These are phyloP conservation scores for Lactifluus rugatus DNA, from an alignment of 768 basidiomycete species.

Conservation along the genomic window DNA sequence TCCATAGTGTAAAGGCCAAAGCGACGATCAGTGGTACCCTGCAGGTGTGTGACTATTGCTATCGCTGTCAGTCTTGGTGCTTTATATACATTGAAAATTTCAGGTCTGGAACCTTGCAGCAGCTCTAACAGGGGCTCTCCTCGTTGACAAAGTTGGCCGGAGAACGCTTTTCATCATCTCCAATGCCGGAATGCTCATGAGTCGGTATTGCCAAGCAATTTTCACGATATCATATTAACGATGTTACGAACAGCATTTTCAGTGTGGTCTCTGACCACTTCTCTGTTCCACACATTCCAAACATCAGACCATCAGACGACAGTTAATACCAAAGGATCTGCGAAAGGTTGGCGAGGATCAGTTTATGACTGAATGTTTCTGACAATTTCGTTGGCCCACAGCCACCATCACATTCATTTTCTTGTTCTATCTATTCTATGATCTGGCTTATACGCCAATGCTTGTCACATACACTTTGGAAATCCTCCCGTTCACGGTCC, in stretches of 20 bases:
- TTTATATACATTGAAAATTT: not conserved
- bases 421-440: constrained; percentile 42
- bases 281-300: constrained; percentile 28
- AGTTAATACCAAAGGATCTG: constrained; percentile 21
- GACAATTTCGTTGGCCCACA: constrained; percentile 18
- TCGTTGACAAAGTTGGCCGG: constrained; percentile 60
- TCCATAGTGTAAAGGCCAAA: constrained; percentile 43
- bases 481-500: constrained; percentile 69
- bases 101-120: constrained; percentile 56
- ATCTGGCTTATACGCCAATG: constrained; percentile 72
- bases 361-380: not conserved
- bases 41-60: constrained; percentile 32
- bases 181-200: constrained; percentile 47
- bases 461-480: constrained; percentile 56
- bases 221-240: not conserved
- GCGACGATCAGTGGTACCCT: constrained; percentile 53
- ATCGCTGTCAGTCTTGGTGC: not conserved
- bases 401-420: constrained; percentile 63
- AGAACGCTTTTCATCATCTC: constrained; percentile 59
- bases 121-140: constrained; percentile 48
- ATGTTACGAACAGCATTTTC: constrained; percentile 34
- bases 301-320: not conserved
- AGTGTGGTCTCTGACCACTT: constrained; percentile 44
- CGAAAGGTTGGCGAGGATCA: constrained; percentile 23
- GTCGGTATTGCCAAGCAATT: constrained; percentile 27